Evolutionary conservation across 306 rosid species (phyloP).

Genomic region (Comarum palustre): DNA sequence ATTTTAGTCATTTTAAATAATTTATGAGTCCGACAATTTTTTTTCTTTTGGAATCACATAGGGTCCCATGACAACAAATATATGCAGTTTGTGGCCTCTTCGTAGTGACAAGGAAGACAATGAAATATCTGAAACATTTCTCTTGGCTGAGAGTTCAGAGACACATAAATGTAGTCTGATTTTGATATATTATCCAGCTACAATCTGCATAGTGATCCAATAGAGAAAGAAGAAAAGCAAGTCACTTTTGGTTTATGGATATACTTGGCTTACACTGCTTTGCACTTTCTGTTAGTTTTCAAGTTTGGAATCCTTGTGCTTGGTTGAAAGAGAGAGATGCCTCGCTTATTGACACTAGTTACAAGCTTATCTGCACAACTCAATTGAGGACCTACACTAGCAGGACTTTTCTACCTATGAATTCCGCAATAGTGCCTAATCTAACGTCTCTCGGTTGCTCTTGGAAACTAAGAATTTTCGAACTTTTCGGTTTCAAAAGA

Average conservation of each 20-base stretch:
- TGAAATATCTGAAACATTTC: slow-evolving; percentile 39
- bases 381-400: slow-evolving; percentile 6
- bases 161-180: slow-evolving; percentile 25
- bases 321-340: slow-evolving; percentile 21
- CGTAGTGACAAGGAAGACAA: slow-evolving; percentile 16
- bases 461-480: not conserved
- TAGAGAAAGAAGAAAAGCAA: slow-evolving; percentile 15
- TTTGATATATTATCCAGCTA: slow-evolving; percentile 3
- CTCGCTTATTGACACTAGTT: slow-evolving; percentile 23
- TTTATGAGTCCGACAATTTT: no score
- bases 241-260: slow-evolving; percentile 35
- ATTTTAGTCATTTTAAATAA: no score
- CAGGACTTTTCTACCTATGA: not conserved
- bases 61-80: slow-evolving; percentile 41
- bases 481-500: not conserved
- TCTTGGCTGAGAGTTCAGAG: slow-evolving; percentile 23
- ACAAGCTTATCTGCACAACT: slow-evolving; percentile 28
- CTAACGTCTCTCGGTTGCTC: not conserved
- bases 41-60: slow-evolving; percentile 24
- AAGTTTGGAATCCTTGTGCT: slow-evolving; percentile 36
- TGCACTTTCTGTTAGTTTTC: slow-evolving; percentile 25
- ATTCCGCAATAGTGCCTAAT: no score
- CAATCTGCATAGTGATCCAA: slow-evolving; percentile 5
- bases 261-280: slow-evolving; percentile 14
- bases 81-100: slow-evolving; percentile 40